Conservation (phyloP, 2,329 filamentous ascomycete species). For the Emmonsiellopsis sp. region DNA sequence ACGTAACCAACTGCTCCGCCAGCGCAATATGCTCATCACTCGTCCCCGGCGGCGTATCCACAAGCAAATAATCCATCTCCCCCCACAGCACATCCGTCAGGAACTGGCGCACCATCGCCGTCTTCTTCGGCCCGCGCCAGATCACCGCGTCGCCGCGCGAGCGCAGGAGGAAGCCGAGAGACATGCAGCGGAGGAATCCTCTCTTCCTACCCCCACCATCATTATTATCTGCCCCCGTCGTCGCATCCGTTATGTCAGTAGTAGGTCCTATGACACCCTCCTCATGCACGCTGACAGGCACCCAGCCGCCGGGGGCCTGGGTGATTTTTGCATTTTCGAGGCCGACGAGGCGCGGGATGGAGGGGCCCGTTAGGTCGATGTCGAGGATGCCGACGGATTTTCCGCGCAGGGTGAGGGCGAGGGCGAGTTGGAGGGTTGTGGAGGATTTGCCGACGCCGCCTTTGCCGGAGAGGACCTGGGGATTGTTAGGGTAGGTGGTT, state of each 20-base stretch:
- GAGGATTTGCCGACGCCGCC: conserved; percentile 97
- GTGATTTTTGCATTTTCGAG: conserved; percentile 84
- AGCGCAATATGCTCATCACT: conserved; percentile 96
- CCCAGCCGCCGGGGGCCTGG: conserved; percentile 84
- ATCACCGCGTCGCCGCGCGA: conserved; percentile 84
- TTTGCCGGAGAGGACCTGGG: conserved; percentile 78
- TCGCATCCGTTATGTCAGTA: too few relatives aligned
- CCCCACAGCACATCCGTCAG: conserved; percentile 83
- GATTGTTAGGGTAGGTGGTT: not conserved
- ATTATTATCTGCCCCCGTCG: too few relatives aligned
- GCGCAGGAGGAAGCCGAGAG: conserved; percentile 78
- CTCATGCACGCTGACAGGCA: conserved; percentile 71
- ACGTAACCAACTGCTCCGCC: conserved; percentile 66
- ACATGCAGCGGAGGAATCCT: conserved; percentile 61
- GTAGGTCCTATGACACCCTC: too few relatives aligned
- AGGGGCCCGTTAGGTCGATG: conserved; percentile 90
- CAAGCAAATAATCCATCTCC: conserved; percentile 78
- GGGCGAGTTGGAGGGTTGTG: conserved; percentile 89
- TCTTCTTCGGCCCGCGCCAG: conserved; percentile 97
- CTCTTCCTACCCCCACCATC: not conserved
- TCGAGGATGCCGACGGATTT: conserved; percentile 91
- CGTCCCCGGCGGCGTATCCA: conserved; percentile 93
- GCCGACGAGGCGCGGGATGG: conserved; percentile 88
- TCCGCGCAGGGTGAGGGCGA: conserved; percentile 76
- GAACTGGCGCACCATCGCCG: conserved; percentile 96